Evolutionary conservation across 2,329 filamentous ascomycete species (phyloP), one percentile per base, ranked within the genome.

Genomic region (Penicillium nordicum): DNA sequence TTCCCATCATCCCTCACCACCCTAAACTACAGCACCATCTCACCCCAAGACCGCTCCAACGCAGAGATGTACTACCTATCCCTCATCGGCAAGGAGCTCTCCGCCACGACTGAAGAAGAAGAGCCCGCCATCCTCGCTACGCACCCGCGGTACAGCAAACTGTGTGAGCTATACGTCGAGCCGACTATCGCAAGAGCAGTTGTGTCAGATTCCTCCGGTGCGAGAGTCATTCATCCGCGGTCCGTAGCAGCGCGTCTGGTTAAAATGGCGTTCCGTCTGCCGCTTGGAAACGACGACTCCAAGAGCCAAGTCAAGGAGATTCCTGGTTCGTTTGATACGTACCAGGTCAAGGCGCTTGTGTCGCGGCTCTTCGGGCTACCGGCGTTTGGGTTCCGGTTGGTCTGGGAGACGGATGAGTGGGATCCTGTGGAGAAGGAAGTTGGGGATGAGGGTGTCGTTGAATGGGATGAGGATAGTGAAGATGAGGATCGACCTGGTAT

Each of bases 21-120:
- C 0, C 81, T 97, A 18, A 79, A 79, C 57, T 78, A 76, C 62
- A 74, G 86, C 60, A 76, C 78, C 16, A 86, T 97, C 63, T 86
- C 86, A 0, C 65, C 79, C 1, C 84, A 87, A 41, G 92, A 97
- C 71, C 85, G 93, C 18, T 81, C 85, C 52, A 94, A 97, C 67
- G 92, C 92, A 5, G 94, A 97, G 66, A 87, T 93, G 67, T 99
- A 96, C 72, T 99, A 99, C 72, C 84, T 97, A 11, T 90, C 88
- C 0, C 84, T 89, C 52, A 94, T 97, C 56, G 89, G 84, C 11
- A 86, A 86, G 60, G 89, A 94, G 69, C 78, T 97, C n/a, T 74
- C 73, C 25, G 72, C 69, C 7, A 69, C 59, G 3, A 66, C 72
- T 0, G 58, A 64, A 46, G 60, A 59, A 8, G 82, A 87, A 62